Evolutionary conservation across 306 rosid species (phyloP).

Genomic region (Cicer pinnatifidum): DNA sequence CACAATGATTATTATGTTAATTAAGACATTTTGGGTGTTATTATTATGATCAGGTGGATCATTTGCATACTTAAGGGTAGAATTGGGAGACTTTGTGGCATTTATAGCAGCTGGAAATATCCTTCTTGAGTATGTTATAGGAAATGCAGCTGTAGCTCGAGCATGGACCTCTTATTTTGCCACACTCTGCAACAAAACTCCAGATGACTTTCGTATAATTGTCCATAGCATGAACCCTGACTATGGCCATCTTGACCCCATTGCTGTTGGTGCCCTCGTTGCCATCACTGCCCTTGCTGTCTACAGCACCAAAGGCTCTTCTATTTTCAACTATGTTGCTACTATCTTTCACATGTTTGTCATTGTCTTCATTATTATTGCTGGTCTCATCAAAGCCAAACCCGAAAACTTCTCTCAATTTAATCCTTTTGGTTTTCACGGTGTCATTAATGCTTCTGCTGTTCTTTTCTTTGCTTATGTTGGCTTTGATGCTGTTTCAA

Average conservation of each 20-base stretch:
- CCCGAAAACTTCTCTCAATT: slow-evolving; percentile 53
- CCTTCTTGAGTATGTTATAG: slow-evolving; percentile 66
- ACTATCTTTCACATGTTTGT: slow-evolving; percentile 61
- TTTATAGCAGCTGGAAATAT: slow-evolving; percentile 81
- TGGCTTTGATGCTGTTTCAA: slow-evolving; percentile 80
- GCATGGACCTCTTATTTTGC: slow-evolving; percentile 88
- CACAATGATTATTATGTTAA: no score
- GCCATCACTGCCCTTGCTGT: slow-evolving; percentile 58
- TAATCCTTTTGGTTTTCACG: slow-evolving; percentile 50
- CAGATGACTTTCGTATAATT: slow-evolving; percentile 63
- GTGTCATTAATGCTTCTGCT: slow-evolving; percentile 68
- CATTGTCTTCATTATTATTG: slow-evolving; percentile 71
- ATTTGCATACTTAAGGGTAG: slow-evolving; percentile 81
- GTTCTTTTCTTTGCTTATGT: slow-evolving; percentile 86
- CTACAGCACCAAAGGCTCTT: slow-evolving; percentile 80
- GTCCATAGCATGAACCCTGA: slow-evolving; percentile 22
- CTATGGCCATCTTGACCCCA: slow-evolving; percentile 70
- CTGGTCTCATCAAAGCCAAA: slow-evolving; percentile 71
- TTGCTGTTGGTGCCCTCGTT: slow-evolving; percentile 58
- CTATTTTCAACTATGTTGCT: slow-evolving; percentile 79
- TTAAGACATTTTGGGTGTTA: no score
- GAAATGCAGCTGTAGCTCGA: slow-evolving; percentile 71
- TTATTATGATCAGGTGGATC: slow-evolving; percentile 62
- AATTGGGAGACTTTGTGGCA: slow-evolving; percentile 80
- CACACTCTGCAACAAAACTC: slow-evolving; percentile 60